phyloP scores from a whole-genome alignment of 164 flowering plant genomes.

The Magnolia changhungtana region DNA sequence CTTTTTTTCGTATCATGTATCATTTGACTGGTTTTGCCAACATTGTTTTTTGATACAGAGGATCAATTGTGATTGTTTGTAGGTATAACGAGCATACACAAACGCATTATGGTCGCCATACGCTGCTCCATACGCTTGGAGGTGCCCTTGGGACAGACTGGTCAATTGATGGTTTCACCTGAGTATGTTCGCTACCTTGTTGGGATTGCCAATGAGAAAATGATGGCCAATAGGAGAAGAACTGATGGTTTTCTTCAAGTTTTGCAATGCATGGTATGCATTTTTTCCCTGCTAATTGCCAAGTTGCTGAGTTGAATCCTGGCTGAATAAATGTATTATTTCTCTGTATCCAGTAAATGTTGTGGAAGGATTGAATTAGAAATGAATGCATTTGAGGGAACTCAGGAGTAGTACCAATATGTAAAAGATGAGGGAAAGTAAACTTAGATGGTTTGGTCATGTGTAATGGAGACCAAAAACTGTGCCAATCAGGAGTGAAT shows the following conservation, averaged over 20 bases:
- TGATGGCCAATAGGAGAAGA: slow-evolving; percentile 64
- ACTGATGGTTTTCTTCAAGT: slow-evolving; percentile 54
- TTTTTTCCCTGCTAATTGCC: not conserved
- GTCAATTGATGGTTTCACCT: slow-evolving; percentile 44
- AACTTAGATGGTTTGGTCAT: no score
- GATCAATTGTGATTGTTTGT: not conserved
- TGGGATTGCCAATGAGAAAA: slow-evolving; percentile 71
- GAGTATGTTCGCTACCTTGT: slow-evolving; percentile 71
- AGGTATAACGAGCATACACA: slow-evolving; percentile 54
- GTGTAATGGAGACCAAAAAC: no score
- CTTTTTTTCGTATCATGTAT: no score
- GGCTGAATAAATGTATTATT: not conserved
- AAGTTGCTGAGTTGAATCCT: not conserved
- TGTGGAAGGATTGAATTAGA: not conserved
- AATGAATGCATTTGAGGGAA: no score
- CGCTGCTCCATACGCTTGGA: slow-evolving; percentile 84
- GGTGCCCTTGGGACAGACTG: slow-evolving; percentile 64
- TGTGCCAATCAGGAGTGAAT: no score
- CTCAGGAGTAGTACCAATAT: no score
- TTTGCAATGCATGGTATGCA: slow-evolving; percentile 25
- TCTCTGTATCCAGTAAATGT: not conserved
- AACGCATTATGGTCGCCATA: slow-evolving; percentile 71
- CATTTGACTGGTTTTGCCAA: no score
- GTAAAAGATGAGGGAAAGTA: no score
- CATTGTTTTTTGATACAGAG: not conserved